phyloP scores from a whole-genome alignment of 805 yeast genomes.

The Starmerella ratchasimensis region DNA sequence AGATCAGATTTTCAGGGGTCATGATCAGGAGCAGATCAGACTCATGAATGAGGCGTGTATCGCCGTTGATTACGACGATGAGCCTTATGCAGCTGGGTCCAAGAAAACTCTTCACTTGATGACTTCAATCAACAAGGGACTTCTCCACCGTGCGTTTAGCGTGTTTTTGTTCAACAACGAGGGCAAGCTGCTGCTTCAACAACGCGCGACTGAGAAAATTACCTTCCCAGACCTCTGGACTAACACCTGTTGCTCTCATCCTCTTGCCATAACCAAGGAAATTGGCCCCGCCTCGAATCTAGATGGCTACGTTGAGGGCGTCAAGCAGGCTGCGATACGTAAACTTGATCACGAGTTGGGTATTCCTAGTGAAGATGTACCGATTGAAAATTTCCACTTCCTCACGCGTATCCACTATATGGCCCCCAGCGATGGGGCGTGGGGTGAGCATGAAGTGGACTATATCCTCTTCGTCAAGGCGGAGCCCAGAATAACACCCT shows the following conservation, averaged over 20 bases:
- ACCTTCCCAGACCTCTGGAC: slow-evolving; percentile 98
- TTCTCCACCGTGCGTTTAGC: slow-evolving; percentile 89
- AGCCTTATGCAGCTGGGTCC: slow-evolving; percentile 84
- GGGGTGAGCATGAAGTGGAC: slow-evolving; percentile 99
- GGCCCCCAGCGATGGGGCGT: slow-evolving; percentile 59
- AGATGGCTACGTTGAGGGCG: slow-evolving; percentile 57
- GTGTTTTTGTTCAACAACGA: slow-evolving; percentile 80
- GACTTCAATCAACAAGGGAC: slow-evolving; percentile 73
- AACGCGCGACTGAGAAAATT: slow-evolving; percentile 90
- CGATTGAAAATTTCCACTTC: slow-evolving; percentile 58
- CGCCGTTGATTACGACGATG: slow-evolving; percentile 76
- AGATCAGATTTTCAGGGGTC: slow-evolving; percentile 55
- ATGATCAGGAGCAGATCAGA: slow-evolving; percentile 85
- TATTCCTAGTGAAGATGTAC: slow-evolving; percentile 44
- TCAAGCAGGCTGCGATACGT: slow-evolving; percentile 76
- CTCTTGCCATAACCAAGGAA: slow-evolving; percentile 71
- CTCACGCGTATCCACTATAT: slow-evolving; percentile 90
- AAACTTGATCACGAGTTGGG: slow-evolving; percentile 91
- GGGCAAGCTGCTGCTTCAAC: slow-evolving; percentile 71
- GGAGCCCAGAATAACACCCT: slow-evolving; percentile 36
- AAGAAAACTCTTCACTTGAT: slow-evolving; percentile 73
- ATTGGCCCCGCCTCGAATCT: slow-evolving; percentile 44
- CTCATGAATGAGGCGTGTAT: slow-evolving; percentile 95
- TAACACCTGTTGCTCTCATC: slow-evolving; percentile 97
- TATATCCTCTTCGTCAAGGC: slow-evolving; percentile 71